These are phyloP conservation scores for Fusarium sp. DNA, from an alignment of 2,329 filamentous ascomycete genomes.

Conservation along the genomic window DNA sequence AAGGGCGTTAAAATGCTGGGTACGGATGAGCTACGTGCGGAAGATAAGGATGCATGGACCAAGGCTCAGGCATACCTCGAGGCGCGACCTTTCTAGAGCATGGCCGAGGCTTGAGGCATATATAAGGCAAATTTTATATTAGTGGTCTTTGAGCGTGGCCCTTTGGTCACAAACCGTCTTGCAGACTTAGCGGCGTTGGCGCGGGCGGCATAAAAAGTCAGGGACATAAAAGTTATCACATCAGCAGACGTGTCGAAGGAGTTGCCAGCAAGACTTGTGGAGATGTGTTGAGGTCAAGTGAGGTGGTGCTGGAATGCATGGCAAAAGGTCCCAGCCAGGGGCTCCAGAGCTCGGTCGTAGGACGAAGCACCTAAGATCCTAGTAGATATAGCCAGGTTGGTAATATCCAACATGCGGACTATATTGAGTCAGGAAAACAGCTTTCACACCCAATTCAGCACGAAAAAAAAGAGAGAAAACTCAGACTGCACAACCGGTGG, in stretches of 20 bases:
- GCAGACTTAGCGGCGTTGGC: conserved; percentile 42
- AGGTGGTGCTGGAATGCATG: not conserved
- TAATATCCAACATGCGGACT: conserved; percentile 15
- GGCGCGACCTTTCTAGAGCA: conserved; percentile 50
- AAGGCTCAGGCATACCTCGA: conserved; percentile 64
- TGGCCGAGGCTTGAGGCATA: conserved; percentile 18
- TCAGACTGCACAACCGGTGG: not conserved
- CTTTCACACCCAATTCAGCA: not conserved
- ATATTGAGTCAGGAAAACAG: conserved; percentile 15
- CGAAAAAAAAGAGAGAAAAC: not conserved
- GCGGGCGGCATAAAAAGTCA: conserved; percentile 38
- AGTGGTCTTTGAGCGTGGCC: conserved; percentile 32
- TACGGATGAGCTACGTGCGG: conserved; percentile 56
- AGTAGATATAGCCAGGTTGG: conserved; percentile 13
- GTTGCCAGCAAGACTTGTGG: conserved; percentile 35
- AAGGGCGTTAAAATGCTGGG: conserved; percentile 65
- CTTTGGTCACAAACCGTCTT: conserved; percentile 37
- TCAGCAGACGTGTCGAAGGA: conserved; percentile 27
- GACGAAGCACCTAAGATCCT: conserved; percentile 5
- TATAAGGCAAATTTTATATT: conserved; percentile 33
- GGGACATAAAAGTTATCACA: conserved; percentile 38
- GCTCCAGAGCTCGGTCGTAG: conserved; percentile 2
- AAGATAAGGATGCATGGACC: conserved; percentile 63
- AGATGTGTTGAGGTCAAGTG: conserved; percentile 16
- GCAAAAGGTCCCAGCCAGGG: conserved; percentile 2